Conservation (phyloP, 805 yeast species). For the Groenewaldozyma salmanticensis region DNA sequence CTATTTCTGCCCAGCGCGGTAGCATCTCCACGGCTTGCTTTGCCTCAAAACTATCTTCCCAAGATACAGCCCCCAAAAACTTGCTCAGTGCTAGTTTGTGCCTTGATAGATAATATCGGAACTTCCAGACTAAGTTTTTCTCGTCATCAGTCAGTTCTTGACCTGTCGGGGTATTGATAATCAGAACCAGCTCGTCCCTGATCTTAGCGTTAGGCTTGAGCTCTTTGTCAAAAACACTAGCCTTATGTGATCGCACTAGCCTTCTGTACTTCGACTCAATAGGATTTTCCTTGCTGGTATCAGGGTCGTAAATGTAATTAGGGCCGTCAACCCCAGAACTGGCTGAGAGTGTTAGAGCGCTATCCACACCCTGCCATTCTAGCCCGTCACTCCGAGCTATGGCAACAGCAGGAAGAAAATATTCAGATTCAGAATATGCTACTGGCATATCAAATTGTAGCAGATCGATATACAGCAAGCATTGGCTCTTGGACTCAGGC, state of each 20-base stretch:
- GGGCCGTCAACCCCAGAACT: conserved; percentile 1
- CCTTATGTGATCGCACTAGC: conserved; percentile 73
- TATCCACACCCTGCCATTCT: background rate
- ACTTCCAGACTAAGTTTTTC: conserved; percentile 83
- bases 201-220: conserved; percentile 79
- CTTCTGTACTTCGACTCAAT: conserved; percentile 81
- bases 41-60: conserved; percentile 78
- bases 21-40: conserved; percentile 67
- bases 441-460: conserved; percentile 64
- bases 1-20: conserved; percentile 64
- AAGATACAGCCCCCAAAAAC: conserved; percentile 75
- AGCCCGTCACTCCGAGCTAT: background rate
- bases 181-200: conserved; percentile 60
- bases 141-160: conserved; percentile 73
- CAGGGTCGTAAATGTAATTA: conserved; percentile 53
- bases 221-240: conserved; percentile 69
- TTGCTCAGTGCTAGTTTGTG: conserved; percentile 65
- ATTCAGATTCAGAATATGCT: conserved; percentile 52
- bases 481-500: conserved; percentile 11
- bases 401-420: conserved; percentile 23
- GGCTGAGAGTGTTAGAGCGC: background rate
- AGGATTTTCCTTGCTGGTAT: conserved; percentile 61
- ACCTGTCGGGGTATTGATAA: conserved; percentile 72
- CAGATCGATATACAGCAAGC: conserved; percentile 44
- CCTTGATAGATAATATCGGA: conserved; percentile 68